A percentile compares a stretch with the other conserved stretches of the same genome.
Conservation (phyloP, 2,329 filamentous ascomycete species). For the Balansia obtecta region DNA sequence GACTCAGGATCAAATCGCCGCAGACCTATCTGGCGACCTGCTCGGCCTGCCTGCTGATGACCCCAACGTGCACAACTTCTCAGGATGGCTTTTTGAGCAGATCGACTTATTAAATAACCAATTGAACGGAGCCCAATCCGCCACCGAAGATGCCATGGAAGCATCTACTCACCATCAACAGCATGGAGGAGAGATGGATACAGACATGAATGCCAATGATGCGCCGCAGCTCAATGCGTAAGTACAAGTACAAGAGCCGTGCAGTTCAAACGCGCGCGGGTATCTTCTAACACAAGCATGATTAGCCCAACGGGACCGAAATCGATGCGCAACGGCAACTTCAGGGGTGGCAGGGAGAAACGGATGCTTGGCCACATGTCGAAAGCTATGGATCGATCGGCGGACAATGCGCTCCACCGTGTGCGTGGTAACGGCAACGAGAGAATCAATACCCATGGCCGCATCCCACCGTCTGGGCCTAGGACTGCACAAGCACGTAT, state of each 20-base stretch:
- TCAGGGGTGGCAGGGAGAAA: conserved; percentile 54
- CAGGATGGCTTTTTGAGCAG: conserved; percentile 87
- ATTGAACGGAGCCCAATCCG: conserved; percentile 37
- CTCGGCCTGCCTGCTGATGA: conserved; percentile 75
- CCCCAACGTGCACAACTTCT: conserved; percentile 68
- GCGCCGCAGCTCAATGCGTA: conserved; percentile 45
- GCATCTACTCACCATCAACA: conserved; percentile 23
- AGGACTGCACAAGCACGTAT: conserved; percentile 40
- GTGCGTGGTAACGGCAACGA: conserved; percentile 64
- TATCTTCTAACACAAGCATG: neutral
- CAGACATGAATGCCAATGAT: conserved; percentile 56
- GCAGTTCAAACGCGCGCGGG: neutral
- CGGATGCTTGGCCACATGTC: conserved; percentile 77
- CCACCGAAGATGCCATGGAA: conserved; percentile 15
- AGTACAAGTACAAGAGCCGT: conserved; percentile 18
- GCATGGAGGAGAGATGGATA: conserved; percentile 42
- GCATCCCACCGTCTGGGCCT: conserved; percentile 61
- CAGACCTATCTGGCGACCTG: conserved; percentile 79
- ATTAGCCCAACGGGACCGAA: conserved; percentile 83
- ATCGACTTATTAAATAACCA: conserved; percentile 56
- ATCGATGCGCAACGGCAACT: conserved; percentile 71
- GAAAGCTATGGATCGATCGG: conserved; percentile 66
- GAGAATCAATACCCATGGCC: conserved; percentile 66
- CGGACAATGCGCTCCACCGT: conserved; percentile 67
- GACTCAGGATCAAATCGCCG: conserved; percentile 76